phyloP scores from a whole-genome alignment of 2,329 filamentous ascomycete genomes.

The Aspergillus sp. region DNA sequence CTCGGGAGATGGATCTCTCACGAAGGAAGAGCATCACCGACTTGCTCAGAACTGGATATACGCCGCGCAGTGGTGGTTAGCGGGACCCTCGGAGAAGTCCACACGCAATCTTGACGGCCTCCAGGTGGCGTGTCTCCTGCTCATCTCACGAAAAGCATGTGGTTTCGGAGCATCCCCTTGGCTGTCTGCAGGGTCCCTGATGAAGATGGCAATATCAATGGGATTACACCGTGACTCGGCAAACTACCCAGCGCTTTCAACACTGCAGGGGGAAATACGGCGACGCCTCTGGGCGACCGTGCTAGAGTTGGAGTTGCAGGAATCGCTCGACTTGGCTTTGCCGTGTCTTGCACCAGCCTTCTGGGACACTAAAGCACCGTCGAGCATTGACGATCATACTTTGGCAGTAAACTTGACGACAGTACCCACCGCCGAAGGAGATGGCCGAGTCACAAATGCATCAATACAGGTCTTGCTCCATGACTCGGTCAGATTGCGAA shows the following conservation, averaged over 20 bases:
- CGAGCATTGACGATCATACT: slow-evolving; percentile 33
- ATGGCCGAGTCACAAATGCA: neutral
- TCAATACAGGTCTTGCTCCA: slow-evolving; percentile 8
- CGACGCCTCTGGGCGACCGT: slow-evolving; percentile 25
- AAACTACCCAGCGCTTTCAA: slow-evolving; percentile 25
- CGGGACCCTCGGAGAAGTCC: slow-evolving; percentile 38
- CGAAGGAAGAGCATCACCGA: slow-evolving; percentile 18
- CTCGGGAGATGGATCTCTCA: slow-evolving; percentile 19
- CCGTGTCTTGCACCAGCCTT: slow-evolving; percentile 12
- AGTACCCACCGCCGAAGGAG: neutral
- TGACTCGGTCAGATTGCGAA: neutral
- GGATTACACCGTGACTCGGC: slow-evolving; percentile 36
- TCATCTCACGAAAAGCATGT: slow-evolving; percentile 36
- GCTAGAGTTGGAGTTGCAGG: slow-evolving; percentile 23
- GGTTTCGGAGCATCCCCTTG: slow-evolving; percentile 28
- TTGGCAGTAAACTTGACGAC: slow-evolving; percentile 25
- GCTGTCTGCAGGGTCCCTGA: slow-evolving; percentile 29
- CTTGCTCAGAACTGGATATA: slow-evolving; percentile 35
- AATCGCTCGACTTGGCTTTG: slow-evolving; percentile 20
- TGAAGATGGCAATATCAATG: slow-evolving; percentile 33
- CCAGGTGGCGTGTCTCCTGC: slow-evolving; percentile 40
- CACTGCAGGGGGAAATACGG: slow-evolving; percentile 22
- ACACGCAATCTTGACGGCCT: slow-evolving; percentile 35
- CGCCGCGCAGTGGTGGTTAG: slow-evolving; percentile 42
- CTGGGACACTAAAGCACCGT: slow-evolving; percentile 22